These are phyloP conservation scores for Sungouiella thailandica DNA, from an alignment of 805 yeast genomes.

Conservation along the genomic window DNA sequence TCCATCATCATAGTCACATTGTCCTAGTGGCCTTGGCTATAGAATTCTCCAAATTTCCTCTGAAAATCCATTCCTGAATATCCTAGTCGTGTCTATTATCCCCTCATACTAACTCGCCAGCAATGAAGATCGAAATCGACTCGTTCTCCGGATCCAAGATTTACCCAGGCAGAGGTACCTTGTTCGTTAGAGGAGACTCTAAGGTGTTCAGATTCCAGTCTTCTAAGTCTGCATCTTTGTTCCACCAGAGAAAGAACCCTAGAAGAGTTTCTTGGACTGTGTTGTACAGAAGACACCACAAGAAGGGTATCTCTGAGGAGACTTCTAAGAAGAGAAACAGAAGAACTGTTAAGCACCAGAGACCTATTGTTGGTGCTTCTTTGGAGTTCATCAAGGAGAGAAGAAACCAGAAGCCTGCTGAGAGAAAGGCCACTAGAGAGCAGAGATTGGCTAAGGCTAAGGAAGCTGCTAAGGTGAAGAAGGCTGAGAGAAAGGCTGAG, in stretches of 20 bases:
- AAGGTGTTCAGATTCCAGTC: constrained; percentile 99
- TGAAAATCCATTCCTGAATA: too few relatives aligned
- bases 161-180: constrained; percentile 99
- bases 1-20: too few relatives aligned
- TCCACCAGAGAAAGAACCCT: constrained; percentile 99
- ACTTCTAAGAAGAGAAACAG: constrained; percentile 94
- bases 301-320: constrained; percentile 99
- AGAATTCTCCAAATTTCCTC: too few relatives aligned
- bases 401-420: constrained; percentile 93
- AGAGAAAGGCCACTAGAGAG: constrained; percentile 96
- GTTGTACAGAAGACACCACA: constrained; percentile 99
- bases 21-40: too few relatives aligned
- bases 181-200: constrained; percentile 99
- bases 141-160: constrained; percentile 99
- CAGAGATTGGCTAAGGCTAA: constrained; percentile 78
- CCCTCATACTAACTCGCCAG: constrained; percentile 29
- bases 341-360: constrained; percentile 96
- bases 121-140: constrained; percentile 99
- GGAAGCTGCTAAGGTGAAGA: constrained; percentile 86
- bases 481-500: constrained; percentile 93
- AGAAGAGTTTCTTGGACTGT: constrained; percentile 99
- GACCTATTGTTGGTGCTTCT: constrained; percentile 99
- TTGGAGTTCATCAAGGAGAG: constrained; percentile 97
- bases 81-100: background rate
- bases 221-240: constrained; percentile 95